Percentiles rank a stretch among this genome's conserved stretches.
phyloP scores from a whole-genome alignment of 768 basidiomycete genomes.

The Kwoniella bestiolae region DNA sequence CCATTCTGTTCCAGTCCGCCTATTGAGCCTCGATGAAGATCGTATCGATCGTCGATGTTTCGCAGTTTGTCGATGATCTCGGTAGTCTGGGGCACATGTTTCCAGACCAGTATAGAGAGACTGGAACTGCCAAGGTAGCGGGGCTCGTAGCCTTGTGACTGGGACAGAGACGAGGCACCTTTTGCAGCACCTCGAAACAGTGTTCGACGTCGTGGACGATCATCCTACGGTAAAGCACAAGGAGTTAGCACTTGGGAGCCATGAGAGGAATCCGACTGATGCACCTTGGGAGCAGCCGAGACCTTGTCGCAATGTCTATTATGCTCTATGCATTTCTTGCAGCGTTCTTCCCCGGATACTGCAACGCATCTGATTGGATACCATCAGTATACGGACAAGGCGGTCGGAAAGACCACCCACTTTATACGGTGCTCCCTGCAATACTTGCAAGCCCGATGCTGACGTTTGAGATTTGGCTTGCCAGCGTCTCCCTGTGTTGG shows the following conservation, averaged over 20 bases:
- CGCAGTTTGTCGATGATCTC: slow-evolving; percentile 2
- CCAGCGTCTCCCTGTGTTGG: background rate
- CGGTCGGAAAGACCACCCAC: background rate
- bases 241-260: no score
- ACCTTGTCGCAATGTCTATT: slow-evolving; percentile 14
- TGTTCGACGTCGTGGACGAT: slow-evolving; percentile 23
- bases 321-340: slow-evolving; percentile 19
- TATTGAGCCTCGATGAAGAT: slow-evolving; percentile 9
- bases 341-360: slow-evolving; percentile 12
- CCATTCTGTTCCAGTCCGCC: slow-evolving; percentile 3
- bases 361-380: slow-evolving; percentile 8
- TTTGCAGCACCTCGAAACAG: slow-evolving; percentile 15
- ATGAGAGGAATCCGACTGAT: no score
- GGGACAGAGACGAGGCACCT: background rate
- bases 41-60: slow-evolving; percentile 11
- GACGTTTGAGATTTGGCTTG: background rate
- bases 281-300: slow-evolving; percentile 24
- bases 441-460: slow-evolving; percentile 20
- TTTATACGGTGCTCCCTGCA: slow-evolving; percentile 23
- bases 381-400: no score
- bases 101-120: slow-evolving; percentile 13
- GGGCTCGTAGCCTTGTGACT: slow-evolving; percentile 23
- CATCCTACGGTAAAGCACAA: no score
- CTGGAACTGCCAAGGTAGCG: slow-evolving; percentile 25
- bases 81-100: slow-evolving; percentile 6